Base-by-base conservation (phyloP, 2,329 filamentous ascomycete species). In the Sarocladium brachiariae region DNA sequence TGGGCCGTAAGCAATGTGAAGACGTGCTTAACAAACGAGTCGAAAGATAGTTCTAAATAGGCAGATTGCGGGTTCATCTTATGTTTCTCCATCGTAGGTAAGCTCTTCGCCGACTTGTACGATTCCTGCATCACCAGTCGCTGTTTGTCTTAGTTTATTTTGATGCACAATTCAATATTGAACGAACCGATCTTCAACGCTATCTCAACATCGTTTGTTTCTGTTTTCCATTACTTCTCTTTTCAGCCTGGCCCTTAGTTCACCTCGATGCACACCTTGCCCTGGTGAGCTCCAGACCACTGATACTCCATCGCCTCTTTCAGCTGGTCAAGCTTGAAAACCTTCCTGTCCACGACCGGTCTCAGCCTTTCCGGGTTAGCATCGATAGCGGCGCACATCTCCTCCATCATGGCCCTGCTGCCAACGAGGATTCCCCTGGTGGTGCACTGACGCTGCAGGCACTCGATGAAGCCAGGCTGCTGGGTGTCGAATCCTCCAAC, bases 381-480 rank as follows among this genome's bases (percentile, higher is more conserved):
- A 55, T 78, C 75, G 51, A 79, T 68, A 14, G 73, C 73, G 1
- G 65, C 62, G 54, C 69, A 70, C 70, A 79, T 75, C 9, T 77
- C 75, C 61, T 78, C 73, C 63, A 78, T 70, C 64, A 75, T 70
- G 2, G 61, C 38, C 14, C 73, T 61, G 57, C 53, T 74, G 3
- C 76, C 76, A 6, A 73, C 70, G 37, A 74, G 61, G 3, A 78
- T 55, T 24, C 74, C 74, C 2, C 76, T 63, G 6, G 69, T 67
- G 0, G 68, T 77, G 60, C 70, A 69, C 14, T 63, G 43, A 27
- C 58, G 56, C 24, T 25, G 54, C 11, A 69, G 54, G 53, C 58
- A 62, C 50, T 66, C 64, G 5, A 67, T 55, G 58, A 68, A 68
- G 11, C 65, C 58, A 1, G 64, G 63, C 53, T 65, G 57, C 35